These are phyloP conservation scores for Halenospora varia DNA, from an alignment of 495 filamentous ascomycete genomes.

Conservation along the genomic window DNA sequence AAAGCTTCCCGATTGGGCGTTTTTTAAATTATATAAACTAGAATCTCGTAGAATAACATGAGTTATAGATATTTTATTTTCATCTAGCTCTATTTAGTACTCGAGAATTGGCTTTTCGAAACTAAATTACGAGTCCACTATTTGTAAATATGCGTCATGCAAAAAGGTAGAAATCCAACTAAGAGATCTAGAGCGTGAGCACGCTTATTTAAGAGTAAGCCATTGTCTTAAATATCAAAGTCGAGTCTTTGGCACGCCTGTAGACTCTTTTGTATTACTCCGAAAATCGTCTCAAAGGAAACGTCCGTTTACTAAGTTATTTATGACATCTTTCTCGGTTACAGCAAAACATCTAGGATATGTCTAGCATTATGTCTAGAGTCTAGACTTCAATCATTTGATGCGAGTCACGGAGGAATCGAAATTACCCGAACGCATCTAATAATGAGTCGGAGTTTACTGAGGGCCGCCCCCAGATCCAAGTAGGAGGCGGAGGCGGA, in stretches of 20 bases:
- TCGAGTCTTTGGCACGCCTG: neutral
- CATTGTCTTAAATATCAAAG: neutral
- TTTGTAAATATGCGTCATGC: neutral
- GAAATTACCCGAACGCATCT: neutral
- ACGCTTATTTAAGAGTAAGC: neutral
- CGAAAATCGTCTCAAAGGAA: neutral
- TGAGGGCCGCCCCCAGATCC: neutral
- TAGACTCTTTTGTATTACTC: neutral
- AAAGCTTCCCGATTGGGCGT: neutral
- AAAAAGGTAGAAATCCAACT: neutral
- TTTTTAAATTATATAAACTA: neutral
- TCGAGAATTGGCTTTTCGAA: neutral
- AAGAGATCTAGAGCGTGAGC: neutral
- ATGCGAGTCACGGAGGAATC: neutral
- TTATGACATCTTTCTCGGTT: neutral
- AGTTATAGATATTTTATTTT: neutral
- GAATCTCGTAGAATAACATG: neutral
- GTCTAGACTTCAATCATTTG: neutral
- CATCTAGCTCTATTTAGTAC: too few relatives aligned
- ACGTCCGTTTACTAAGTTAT: neutral
- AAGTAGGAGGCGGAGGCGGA: neutral
- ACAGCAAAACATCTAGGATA: neutral
- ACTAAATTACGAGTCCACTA: neutral
- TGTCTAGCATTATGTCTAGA: neutral
- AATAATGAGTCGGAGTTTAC: neutral